phyloP scores from a whole-genome alignment of 352 stramenopile species.

The Phytophthora kernoviae region DNA sequence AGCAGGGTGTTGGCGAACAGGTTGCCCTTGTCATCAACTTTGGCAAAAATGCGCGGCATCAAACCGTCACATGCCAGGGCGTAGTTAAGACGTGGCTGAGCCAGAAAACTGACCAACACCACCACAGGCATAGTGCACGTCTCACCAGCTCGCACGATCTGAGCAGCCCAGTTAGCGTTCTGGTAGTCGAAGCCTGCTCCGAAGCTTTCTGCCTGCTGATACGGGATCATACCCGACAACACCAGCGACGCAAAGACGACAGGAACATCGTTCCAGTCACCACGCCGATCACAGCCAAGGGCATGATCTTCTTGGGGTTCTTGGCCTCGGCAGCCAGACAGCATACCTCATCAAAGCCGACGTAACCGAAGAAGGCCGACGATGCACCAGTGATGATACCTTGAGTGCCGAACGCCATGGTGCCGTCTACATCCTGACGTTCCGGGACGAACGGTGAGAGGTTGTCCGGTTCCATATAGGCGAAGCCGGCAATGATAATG shows the following conservation, averaged over 20 bases:
- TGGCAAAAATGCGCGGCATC: constrained; percentile 90
- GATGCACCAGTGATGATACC: constrained; percentile 84
- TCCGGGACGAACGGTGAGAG: constrained; percentile 82
- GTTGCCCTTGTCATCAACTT: constrained; percentile 81
- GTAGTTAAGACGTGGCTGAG: constrained; percentile 94
- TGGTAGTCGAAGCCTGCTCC: constrained; percentile 48
- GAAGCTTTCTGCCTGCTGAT: constrained; percentile 43
- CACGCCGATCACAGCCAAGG: constrained; percentile 81
- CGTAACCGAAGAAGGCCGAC: constrained; percentile 93
- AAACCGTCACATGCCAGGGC: constrained; percentile 93
- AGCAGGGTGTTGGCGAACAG: constrained; percentile 81
- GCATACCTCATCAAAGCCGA: constrained; percentile 96
- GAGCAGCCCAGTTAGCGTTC: constrained; percentile 54
- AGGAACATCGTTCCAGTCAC: constrained; percentile 79
- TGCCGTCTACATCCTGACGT: constrained; percentile 28
- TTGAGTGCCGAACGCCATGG: constrained; percentile 42
- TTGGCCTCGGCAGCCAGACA: constrained; percentile 86
- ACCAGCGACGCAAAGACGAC: constrained; percentile 79
- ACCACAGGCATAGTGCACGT: constrained; percentile 80
- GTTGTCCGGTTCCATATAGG: constrained; percentile 81
- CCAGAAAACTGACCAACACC: constrained; percentile 93
- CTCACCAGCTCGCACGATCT: constrained; percentile 32
- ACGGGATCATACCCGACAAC: constrained; percentile 82
- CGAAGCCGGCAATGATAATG: constrained; percentile 91
- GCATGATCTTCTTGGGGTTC: constrained; percentile 81